Evolutionary conservation across 179 eudicot species (phyloP), one percentile per base, ranked within the genome.

Genomic region (Silene vulgaris): DNA sequence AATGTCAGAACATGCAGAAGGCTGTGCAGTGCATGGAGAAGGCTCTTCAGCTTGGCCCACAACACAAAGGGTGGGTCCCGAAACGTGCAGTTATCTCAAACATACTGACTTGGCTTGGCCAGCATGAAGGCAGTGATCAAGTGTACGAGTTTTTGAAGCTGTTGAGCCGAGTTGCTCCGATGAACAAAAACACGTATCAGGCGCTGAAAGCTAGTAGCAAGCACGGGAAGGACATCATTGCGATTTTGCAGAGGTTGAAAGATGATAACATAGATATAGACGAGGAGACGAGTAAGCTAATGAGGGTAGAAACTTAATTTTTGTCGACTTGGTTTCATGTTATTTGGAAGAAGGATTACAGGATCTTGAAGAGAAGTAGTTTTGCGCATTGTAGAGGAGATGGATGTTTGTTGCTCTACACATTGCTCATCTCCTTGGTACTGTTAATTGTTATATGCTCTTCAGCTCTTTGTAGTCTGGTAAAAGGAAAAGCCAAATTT

Each of bases 241-340:
- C 14, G 17, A 50, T 86, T 77, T 69, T 84, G 54, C 56, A 76
- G 76, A 76, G 66, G 65, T 74, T 86, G 81, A 80, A 78, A 69
- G 75, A 48, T 68, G 88, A 87, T 71, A 75, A 73, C 35, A 71
- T 85, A 2, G 77, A 69, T 14, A 72, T 64, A 56, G 85, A 87
- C 77, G 82, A 79, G 57, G 84, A 80, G 73, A 80, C 30, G 8
- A 69, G 30, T 69, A 67, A 67, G 71, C 8, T 35, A 8, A 35
- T 43, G 35, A 9, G 26, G 64, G 11, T 17, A 60, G 23, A 19
- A 3, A 19, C 20, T 59, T 57, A 16, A 57, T 57, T n/a, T 45
- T 45, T 45, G 52, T 45, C 11, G 52, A 45, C 12, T 45, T 45
- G 6, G 9, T 45, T 45, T 8, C 52, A 45, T 45, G 35, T 30